Evolutionary conservation across 1,139 yeast species (phyloP).

Genomic region (Geotrichum bryndzae): DNA sequence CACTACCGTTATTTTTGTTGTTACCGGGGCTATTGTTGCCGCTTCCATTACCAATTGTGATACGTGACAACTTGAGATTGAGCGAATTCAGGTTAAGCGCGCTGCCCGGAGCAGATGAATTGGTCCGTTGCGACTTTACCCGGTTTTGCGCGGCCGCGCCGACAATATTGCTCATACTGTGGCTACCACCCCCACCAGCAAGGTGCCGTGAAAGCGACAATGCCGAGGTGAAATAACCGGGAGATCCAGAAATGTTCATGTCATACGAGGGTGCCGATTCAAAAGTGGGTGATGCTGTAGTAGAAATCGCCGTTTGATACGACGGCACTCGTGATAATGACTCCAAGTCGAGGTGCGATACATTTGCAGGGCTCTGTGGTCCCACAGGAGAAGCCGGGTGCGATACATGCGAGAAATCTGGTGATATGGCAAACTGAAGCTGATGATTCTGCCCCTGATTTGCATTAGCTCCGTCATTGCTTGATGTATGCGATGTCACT

Average conservation of each 20-base stretch:
- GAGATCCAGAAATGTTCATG: background rate
- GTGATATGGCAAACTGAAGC: background rate
- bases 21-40: background rate
- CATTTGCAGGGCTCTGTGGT: background rate
- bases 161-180: background rate
- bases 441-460: background rate
- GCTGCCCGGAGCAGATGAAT: constrained; percentile 9
- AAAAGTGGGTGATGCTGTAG: constrained; percentile 24
- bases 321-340: constrained; percentile 70
- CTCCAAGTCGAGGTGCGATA: constrained; percentile 32
- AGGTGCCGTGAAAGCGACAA: background rate
- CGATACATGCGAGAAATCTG: constrained; percentile 9
- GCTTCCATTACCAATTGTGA: background rate
- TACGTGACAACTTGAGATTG: constrained; percentile 5
- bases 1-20: background rate
- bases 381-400: constrained; percentile 7
- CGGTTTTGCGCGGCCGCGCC: background rate
- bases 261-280: constrained; percentile 9
- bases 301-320: constrained; percentile 58
- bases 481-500: background rate
- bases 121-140: background rate
- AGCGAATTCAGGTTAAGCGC: constrained; percentile 5
- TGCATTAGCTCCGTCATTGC: background rate
- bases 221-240: background rate
- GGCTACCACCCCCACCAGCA: background rate